Evolutionary conservation across 2,329 filamentous ascomycete genomes (phyloP), one percentile per base, ranked within the genome.

Genomic region (Aureobasidium sp.): DNA sequence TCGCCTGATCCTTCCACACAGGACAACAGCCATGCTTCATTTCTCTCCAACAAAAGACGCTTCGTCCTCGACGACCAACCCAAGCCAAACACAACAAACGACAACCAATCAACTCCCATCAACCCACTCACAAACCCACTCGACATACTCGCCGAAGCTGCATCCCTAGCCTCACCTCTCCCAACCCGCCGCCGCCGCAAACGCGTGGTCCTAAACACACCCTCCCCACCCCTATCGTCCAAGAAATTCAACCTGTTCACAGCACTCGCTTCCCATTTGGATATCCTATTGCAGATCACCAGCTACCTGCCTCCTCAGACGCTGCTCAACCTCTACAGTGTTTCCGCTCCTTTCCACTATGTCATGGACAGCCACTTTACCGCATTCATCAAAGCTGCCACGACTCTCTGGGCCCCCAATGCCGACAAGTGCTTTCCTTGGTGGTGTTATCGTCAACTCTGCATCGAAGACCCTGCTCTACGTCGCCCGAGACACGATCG

Each of bases 281-380:
- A 85, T 59, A 73, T 90, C 4, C 73, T 81, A 48, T 75, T 86
- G 51, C 75, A 81, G 53, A 68, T 89, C 8, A 80, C 81, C 63
- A 78, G 79, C 66, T 77, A 82, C 63, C 78, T 90, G 22, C 70
- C 73, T 8, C 73, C 83, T 0, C 69, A 75, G 15, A 84, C 87
- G 59, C 76, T 91, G 7, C 71, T 91, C 63, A 80, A 76, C 48
- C 78, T 91, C 37, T 90, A 88, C 76, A 77, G 81, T 66, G 82
- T 85, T 66, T 88, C 83, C 71, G 82, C 78, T 61, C 77, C 81
- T 39, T 87, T 89, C 69, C 82, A 90, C 69, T 71, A 75, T 52
- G 77, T 84, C 31, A 72, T 90, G 68, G 82, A 87, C 70, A 75
- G 77, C 57, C 78, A 86, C 66, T 80, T 86, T 70, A 80, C 80